Conservation (phyloP, 2,329 filamentous ascomycete genomes). For the Incumbomyces delicatus region DNA sequence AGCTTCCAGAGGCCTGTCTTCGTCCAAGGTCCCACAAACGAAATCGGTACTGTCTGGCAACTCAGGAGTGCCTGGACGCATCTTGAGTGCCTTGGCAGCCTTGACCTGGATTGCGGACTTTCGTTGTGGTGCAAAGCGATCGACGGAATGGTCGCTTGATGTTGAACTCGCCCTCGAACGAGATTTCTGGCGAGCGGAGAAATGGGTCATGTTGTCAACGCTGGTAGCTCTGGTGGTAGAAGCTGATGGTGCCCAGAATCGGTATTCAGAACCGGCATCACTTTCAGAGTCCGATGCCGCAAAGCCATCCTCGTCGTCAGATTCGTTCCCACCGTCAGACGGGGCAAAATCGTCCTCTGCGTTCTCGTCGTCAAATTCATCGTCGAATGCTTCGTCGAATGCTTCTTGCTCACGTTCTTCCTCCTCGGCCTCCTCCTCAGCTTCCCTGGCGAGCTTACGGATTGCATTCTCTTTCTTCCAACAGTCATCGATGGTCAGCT, state of each 20-base stretch:
- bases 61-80: slow-evolving; percentile 63
- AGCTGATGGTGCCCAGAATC: slow-evolving; percentile 50
- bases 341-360: slow-evolving; percentile 55
- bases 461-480: slow-evolving; percentile 83
- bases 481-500: slow-evolving; percentile 82
- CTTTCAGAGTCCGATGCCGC: slow-evolving; percentile 60
- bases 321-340: slow-evolving; percentile 62
- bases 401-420: slow-evolving; percentile 55
- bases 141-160: slow-evolving; percentile 26
- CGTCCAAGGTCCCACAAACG: slow-evolving; percentile 94
- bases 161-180: slow-evolving; percentile 44
- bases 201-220: slow-evolving; percentile 39
- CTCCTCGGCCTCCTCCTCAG: slow-evolving; percentile 76
- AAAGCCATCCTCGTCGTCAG: slow-evolving; percentile 66
- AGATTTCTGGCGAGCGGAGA: slow-evolving; percentile 31
- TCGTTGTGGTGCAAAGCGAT: slow-evolving; percentile 16
- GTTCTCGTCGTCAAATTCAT: slow-evolving; percentile 46
- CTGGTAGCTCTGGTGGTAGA: slow-evolving; percentile 41
- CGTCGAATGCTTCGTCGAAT: slow-evolving; percentile 24
- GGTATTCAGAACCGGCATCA: slow-evolving; percentile 53
- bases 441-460: slow-evolving; percentile 75
- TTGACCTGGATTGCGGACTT: neutral
- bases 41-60: slow-evolving; percentile 97
- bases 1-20: slow-evolving; percentile 88
- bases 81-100: slow-evolving; percentile 32